phyloP scores from a whole-genome alignment of 495 filamentous ascomycete genomes.

The Talaromyces ruber region DNA sequence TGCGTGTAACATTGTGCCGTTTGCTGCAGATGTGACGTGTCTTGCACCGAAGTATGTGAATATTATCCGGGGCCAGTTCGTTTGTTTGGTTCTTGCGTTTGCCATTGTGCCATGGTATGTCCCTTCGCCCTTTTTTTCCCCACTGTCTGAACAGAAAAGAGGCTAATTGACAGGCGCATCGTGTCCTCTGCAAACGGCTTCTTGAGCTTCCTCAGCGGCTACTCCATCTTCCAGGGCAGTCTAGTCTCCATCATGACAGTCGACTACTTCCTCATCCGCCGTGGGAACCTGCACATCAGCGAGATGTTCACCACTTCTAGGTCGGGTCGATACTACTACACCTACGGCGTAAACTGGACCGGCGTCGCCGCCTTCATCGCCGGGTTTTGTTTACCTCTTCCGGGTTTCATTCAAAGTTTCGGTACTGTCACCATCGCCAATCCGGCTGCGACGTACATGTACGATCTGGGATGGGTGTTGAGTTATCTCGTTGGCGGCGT shows the following conservation, averaged over 20 bases:
- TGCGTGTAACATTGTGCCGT: conserved; percentile 46
- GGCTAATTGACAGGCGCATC: conserved; percentile 5
- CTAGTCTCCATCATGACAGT: conserved; percentile 28
- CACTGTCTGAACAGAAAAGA: neutral
- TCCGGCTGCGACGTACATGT: neutral
- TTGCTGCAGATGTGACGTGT: conserved; percentile 43
- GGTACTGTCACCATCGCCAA: neutral
- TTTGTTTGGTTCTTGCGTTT: conserved; percentile 40
- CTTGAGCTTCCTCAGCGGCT: conserved; percentile 38
- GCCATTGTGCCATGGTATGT: conserved; percentile 38
- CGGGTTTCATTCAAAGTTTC: neutral
- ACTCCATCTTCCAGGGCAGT: conserved; percentile 35
- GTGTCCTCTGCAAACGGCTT: conserved; percentile 27
- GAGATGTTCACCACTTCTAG: conserved; percentile 5
- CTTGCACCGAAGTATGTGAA: conserved; percentile 47
- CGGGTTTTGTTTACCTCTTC: neutral
- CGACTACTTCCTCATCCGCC: conserved; percentile 32
- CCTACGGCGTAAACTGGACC: neutral
- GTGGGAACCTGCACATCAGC: conserved; percentile 8
- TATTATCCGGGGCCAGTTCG: conserved; percentile 44
- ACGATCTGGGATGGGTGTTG: conserved; percentile 1
- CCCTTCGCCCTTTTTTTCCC: neutral
- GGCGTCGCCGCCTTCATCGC: neutral
- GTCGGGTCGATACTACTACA: conserved; percentile 1
- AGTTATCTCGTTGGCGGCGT: conserved; percentile 5